Evolutionary conservation across 2,329 filamentous ascomycete genomes (phyloP).

Genomic region (Ophiosphaerella herpotricha): DNA sequence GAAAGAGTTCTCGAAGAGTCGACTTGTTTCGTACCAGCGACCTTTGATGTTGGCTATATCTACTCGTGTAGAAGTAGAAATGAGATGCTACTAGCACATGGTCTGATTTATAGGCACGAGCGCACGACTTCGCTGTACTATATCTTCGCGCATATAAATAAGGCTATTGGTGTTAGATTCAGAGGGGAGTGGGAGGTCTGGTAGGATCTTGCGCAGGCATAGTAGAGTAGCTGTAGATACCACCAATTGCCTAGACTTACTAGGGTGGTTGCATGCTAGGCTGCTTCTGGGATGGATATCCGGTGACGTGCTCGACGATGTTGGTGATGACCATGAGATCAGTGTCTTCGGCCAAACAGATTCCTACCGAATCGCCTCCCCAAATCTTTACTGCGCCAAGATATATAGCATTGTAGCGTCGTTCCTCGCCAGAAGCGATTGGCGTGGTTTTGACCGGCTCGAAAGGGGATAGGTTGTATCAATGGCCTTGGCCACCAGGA

Average conservation of each 20-base stretch:
- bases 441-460: conserved; percentile 48
- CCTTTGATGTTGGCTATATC: conserved; percentile 60
- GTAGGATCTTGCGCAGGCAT: conserved; percentile 27
- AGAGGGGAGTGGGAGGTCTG: conserved; percentile 42
- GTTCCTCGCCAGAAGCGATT: conserved; percentile 47
- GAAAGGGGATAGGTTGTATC: conserved; percentile 63
- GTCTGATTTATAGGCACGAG: conserved; percentile 46
- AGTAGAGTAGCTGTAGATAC: conserved; percentile 57
- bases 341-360: conserved; percentile 51
- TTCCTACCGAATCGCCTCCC: conserved; percentile 62
- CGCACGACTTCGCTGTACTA: conserved; percentile 53
- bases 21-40: conserved; percentile 63
- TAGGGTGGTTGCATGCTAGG: conserved; percentile 20
- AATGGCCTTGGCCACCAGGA: conserved; percentile 60
- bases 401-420: conserved; percentile 59
- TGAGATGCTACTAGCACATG: conserved; percentile 52
- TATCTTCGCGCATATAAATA: conserved; percentile 56
- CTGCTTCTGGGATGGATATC: conserved; percentile 13
- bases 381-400: conserved; percentile 65
- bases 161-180: conserved; percentile 52
- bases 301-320: conserved; percentile 47
- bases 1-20: conserved; percentile 50
- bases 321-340: conserved; percentile 56
- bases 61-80: conserved; percentile 37
- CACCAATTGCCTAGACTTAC: conserved; percentile 53